Conservation (phyloP, 139 green algal species). For the Coccomyxa sp. region DNA sequence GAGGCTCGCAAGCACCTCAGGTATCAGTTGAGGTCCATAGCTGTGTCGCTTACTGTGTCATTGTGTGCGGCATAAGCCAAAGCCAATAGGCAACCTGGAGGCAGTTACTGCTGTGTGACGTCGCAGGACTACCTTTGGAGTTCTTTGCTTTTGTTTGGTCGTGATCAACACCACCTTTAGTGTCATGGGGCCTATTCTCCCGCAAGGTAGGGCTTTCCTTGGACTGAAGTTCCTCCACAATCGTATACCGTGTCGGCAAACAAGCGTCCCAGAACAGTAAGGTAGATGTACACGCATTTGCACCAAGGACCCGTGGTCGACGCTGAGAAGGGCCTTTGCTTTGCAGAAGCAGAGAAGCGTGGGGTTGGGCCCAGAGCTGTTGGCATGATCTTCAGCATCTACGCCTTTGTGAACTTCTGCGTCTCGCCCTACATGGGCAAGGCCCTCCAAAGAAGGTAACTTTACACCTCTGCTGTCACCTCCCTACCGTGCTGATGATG, state of each 20-base stretch:
- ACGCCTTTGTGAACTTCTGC: not conserved
- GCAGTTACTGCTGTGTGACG: no score
- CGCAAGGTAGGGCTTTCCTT: not conserved
- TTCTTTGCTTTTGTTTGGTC: not conserved
- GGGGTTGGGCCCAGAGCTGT: not conserved
- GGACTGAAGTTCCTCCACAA: no score
- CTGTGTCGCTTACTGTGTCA: no score
- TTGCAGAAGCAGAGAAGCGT: not conserved
- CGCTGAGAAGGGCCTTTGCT: no score
- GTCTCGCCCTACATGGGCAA: not conserved
- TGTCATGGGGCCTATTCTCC: not conserved
- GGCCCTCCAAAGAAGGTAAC: not conserved
- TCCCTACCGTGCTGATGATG: not conserved
- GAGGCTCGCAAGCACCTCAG: no score
- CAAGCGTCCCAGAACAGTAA: no score
- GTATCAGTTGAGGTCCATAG: no score
- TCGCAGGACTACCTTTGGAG: no score
- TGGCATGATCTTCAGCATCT: constrained; percentile 2
- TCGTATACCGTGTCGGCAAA: no score
- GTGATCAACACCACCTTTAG: not conserved
- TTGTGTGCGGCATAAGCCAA: no score
- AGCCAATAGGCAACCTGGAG: no score
- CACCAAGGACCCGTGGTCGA: no score
- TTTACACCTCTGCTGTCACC: not conserved
- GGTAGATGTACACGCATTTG: not conserved